These are phyloP conservation scores for Dryadomyces quercus-mongolicae DNA, from an alignment of 2,329 filamentous ascomycete genomes.

Conservation along the genomic window DNA sequence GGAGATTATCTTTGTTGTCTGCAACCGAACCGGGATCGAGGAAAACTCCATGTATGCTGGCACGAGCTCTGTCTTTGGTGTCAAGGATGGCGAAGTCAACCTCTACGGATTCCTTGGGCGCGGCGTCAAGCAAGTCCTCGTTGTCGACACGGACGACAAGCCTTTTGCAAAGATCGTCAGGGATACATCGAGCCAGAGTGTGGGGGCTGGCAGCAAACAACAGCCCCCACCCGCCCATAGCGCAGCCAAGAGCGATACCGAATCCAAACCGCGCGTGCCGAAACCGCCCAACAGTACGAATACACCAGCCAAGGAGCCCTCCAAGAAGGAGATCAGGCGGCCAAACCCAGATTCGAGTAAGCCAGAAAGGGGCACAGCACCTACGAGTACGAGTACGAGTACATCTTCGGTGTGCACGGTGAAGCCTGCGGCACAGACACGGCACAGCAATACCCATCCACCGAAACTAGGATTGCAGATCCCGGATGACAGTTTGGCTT, in stretches of 20 bases:
- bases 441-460: neutral
- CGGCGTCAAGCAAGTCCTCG: constrained; percentile 53
- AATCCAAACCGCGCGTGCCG: neutral
- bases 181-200: constrained; percentile 11
- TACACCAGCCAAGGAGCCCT: too few species aligned
- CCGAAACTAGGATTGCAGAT: neutral
- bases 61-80: constrained; percentile 57
- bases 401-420: neutral
- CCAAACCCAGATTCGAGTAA: too few species aligned
- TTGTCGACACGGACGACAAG: constrained; percentile 47
- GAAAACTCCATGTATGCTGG: constrained; percentile 58
- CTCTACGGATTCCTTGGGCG: constrained; percentile 61
- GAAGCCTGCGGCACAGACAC: neutral
- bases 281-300: neutral
- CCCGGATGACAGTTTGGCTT: neutral
- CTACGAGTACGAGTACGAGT: too few species aligned
- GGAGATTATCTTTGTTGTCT: constrained; percentile 57
- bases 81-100: constrained; percentile 51
- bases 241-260: neutral
- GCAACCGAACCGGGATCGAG: constrained; percentile 59
- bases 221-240: neutral
- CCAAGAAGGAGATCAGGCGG: too few species aligned
- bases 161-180: constrained; percentile 34
- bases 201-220: neutral
- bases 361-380: neutral